phyloP scores from a whole-genome alignment of 805 yeast genomes.

The Candida stauntonica region DNA sequence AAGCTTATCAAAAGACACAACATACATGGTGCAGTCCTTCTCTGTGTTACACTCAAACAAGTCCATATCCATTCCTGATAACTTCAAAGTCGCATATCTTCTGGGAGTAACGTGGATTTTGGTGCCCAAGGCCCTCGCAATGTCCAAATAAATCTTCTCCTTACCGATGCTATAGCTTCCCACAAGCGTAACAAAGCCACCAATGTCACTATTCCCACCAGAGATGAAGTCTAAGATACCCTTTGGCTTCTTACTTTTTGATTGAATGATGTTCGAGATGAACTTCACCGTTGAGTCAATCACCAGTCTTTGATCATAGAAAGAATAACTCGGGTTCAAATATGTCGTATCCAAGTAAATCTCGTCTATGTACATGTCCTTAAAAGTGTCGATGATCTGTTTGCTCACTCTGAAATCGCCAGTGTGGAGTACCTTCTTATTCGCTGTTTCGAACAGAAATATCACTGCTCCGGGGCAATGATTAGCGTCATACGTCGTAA shows the following conservation, averaged over 20 bases:
- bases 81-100: constrained; percentile 21
- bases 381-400: constrained; percentile 30
- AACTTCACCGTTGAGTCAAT: constrained; percentile 49
- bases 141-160: constrained; percentile 71
- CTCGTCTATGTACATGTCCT: constrained; percentile 40
- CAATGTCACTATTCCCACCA: constrained; percentile 12
- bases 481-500: constrained; percentile 75
- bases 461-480: constrained; percentile 97
- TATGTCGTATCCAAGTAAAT: constrained; percentile 91
- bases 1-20: constrained; percentile 63
- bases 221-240: constrained; percentile 36
- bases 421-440: constrained; percentile 60
- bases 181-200: constrained; percentile 52
- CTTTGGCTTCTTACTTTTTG: constrained; percentile 12
- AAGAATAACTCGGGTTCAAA: constrained; percentile 64
- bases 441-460: constrained; percentile 53
- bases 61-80: constrained; percentile 13
- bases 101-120: constrained; percentile 47
- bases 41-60: constrained; percentile 11
- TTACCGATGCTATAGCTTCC: constrained; percentile 94
- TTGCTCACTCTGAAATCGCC: constrained; percentile 85
- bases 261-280: constrained; percentile 30
- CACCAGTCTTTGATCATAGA: constrained; percentile 74
- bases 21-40: constrained; percentile 48
- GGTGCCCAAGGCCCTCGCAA: constrained; percentile 48